Conservation (phyloP, 2,329 filamentous ascomycete genomes). For the Alternaria tenuissima region DNA sequence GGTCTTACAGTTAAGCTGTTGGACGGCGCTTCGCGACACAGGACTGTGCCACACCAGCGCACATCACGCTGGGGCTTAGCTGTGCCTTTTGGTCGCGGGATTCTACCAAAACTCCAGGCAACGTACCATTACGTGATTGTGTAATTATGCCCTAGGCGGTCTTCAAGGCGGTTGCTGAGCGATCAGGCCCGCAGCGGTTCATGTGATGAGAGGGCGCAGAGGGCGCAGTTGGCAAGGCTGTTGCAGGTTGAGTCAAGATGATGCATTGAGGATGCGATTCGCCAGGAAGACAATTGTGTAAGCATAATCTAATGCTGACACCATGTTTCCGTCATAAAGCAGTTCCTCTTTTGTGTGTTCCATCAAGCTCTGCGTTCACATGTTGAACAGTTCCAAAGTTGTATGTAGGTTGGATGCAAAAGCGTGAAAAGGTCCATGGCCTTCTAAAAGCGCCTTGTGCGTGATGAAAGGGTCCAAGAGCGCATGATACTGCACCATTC, state of each 20-base stretch:
- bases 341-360: not conserved
- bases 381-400: not conserved
- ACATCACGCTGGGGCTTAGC: conserved; percentile 3
- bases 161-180: conserved; percentile 4
- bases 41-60: conserved; percentile 2
- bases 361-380: not conserved
- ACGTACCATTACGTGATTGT: not conserved
- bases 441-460: not conserved
- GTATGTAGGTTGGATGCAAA: too few relatives aligned
- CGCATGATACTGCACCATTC: not conserved
- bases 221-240: conserved; percentile 9
- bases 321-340: not conserved
- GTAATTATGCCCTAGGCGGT: conserved; percentile 1
- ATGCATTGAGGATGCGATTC: not conserved
- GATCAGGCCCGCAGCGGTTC: not conserved
- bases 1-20: not conserved
- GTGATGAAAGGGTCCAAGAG: not conserved
- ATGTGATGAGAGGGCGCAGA: not conserved
- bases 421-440: not conserved
- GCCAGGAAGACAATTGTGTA: not conserved
- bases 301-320: not conserved
- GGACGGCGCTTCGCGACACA: conserved; percentile 10
- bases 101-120: not conserved
- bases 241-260: not conserved
- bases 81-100: conserved; percentile 3